Evolutionary conservation across 129 eudicot genomes (phyloP).

Genomic region (carrot (Daucus carota)): DH1_v3.0 NC_030385.2:1878001-1878500

Average conservation of each 20-base stretch:
- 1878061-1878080: slow-evolving; percentile 81
- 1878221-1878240: slow-evolving; percentile 99
- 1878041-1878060: slow-evolving; percentile 54
- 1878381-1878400: neutral
- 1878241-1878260: slow-evolving; percentile 99
- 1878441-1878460: neutral
- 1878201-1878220: slow-evolving; percentile 93
- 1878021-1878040: neutral
- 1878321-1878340: neutral
- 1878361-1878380: slow-evolving; percentile 1
- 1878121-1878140: slow-evolving; percentile 21
- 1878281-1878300: slow-evolving; percentile 88
- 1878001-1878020: slow-evolving; percentile 1
- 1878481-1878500: neutral
- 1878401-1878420: neutral
- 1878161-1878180: neutral
- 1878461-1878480: neutral
- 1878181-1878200: slow-evolving; percentile 14
- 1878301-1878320: slow-evolving; percentile 64
- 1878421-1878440: neutral
- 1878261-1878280: slow-evolving; percentile 98
- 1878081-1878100: slow-evolving; percentile 76
- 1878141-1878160: neutral
- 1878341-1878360: neutral
- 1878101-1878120: slow-evolving; percentile 96